Conservation (phyloP, 2,329 filamentous ascomycete species). For the Dactylellina sp. region DNA sequence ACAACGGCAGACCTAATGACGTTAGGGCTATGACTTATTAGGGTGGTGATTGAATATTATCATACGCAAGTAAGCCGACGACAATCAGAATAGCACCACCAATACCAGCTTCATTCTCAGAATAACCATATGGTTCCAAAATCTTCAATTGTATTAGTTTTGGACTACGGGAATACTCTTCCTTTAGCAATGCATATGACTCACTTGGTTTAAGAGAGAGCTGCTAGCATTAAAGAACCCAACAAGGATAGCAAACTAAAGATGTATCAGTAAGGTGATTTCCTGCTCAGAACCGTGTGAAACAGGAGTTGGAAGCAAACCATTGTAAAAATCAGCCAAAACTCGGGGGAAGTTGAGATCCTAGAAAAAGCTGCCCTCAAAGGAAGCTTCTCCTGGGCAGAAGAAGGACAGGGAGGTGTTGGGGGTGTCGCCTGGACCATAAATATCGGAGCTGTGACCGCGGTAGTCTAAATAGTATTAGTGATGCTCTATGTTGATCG, state of each 20-base stretch:
- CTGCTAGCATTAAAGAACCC: conserved; percentile 94
- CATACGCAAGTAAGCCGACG: conserved; percentile 77
- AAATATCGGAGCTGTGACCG: conserved; percentile 38
- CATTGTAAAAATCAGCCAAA: conserved; percentile 51
- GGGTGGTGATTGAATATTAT: not conserved
- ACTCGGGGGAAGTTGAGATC: conserved; percentile 32
- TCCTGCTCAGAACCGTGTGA: not conserved
- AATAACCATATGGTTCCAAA: conserved; percentile 85
- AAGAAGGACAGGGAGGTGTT: conserved; percentile 48
- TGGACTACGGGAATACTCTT: not conserved
- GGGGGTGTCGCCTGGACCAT: conserved; percentile 40
- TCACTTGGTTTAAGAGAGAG: conserved; percentile 81
- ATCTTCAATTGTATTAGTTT: conserved; percentile 66
- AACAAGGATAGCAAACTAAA: conserved; percentile 87
- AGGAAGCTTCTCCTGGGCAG: conserved; percentile 46
- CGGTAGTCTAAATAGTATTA: conserved; percentile 27
- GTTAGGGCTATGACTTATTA: not conserved
- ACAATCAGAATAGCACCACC: conserved; percentile 89
- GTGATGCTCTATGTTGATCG: not conserved
- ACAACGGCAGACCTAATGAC: conserved; percentile 72
- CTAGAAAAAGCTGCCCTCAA: conserved; percentile 21
- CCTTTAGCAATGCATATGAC: conserved; percentile 13
- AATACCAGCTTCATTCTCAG: conserved; percentile 85
- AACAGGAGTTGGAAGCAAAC: not conserved
- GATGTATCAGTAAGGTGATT: conserved; percentile 62